Conservation (phyloP, 129 eudicot species). For the Flaveria trinervia region DNA sequence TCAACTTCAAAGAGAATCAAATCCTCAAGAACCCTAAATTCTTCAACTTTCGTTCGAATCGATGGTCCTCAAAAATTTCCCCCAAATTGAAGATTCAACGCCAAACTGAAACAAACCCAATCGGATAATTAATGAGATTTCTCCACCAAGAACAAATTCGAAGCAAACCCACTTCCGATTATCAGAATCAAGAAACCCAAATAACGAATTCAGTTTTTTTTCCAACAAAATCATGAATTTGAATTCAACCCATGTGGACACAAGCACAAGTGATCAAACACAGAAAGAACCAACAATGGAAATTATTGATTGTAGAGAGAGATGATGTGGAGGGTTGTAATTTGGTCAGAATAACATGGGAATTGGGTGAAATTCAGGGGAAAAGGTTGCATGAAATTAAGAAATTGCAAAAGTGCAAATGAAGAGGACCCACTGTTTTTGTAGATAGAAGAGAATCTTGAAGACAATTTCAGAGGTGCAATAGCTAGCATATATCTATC, state of each 20-base stretch:
- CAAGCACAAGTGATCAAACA: no score
- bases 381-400: conserved; percentile 19
- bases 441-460: conserved; percentile 36
- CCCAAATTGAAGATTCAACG: conserved; percentile 27
- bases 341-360: conserved; percentile 26
- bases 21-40: conserved; percentile 18
- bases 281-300: background rate
- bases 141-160: conserved; percentile 10
- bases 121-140: background rate
- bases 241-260: no score
- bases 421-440: conserved; percentile 32
- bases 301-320: conserved; percentile 17
- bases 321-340: conserved; percentile 21
- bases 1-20: conserved; percentile 19
- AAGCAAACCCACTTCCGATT: conserved; percentile 27
- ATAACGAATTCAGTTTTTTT: background rate
- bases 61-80: conserved; percentile 2
- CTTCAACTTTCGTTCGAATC: background rate
- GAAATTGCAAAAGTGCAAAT: conserved; percentile 31
- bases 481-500: conserved; percentile 9
- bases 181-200: conserved; percentile 22
- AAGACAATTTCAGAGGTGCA: conserved; percentile 10
- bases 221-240: background rate
- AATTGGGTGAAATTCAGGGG: background rate
- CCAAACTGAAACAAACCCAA: background rate